Evolutionary conservation across 2,329 filamentous ascomycete genomes (phyloP).

Genomic region (Cladosporium velox): DNA sequence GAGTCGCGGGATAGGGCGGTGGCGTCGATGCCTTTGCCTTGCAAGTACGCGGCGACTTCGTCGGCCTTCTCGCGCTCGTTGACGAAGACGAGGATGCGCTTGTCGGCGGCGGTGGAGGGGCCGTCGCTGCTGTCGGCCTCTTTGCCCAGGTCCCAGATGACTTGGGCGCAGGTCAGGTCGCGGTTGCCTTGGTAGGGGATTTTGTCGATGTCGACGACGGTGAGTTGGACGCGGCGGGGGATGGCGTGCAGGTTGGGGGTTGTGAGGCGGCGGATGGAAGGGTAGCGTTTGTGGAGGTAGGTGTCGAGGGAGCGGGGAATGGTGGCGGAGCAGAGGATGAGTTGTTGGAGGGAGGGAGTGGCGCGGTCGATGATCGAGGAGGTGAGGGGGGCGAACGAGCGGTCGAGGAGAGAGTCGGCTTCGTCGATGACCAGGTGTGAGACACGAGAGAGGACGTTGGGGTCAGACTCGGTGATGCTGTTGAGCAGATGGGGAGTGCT

Average conservation of each 20-base stretch:
- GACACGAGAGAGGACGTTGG: constrained; percentile 89
- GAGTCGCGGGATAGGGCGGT: constrained; percentile 83
- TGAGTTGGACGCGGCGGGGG: constrained; percentile 88
- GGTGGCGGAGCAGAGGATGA: constrained; percentile 93
- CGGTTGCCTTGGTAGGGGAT: constrained; percentile 95
- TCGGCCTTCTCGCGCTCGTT: constrained; percentile 91
- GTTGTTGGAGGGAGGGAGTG: constrained; percentile 76
- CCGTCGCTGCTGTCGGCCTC: constrained; percentile 50
- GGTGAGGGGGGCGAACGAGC: constrained; percentile 84
- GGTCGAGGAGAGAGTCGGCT: constrained; percentile 92
- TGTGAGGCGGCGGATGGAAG: constrained; percentile 79
- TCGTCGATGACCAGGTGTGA: constrained; percentile 89
- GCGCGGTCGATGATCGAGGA: constrained; percentile 79
- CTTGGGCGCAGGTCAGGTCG: constrained; percentile 87
- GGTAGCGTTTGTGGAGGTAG: constrained; percentile 78
- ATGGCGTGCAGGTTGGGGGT: constrained; percentile 97
- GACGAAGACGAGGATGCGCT: constrained; percentile 91
- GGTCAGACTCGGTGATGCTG: constrained; percentile 84
- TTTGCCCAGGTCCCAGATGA: constrained; percentile 89
- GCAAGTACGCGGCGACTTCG: constrained; percentile 76
- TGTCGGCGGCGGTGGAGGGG: constrained; percentile 63
- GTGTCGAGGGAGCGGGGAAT: constrained; percentile 88
- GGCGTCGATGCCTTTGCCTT: constrained; percentile 84
- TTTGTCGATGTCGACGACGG: constrained; percentile 86
- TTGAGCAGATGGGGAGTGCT: constrained; percentile 86